phyloP scores from a whole-genome alignment of 768 basidiomycete genomes.

The Xerocomellus chrysenteron region DNA sequence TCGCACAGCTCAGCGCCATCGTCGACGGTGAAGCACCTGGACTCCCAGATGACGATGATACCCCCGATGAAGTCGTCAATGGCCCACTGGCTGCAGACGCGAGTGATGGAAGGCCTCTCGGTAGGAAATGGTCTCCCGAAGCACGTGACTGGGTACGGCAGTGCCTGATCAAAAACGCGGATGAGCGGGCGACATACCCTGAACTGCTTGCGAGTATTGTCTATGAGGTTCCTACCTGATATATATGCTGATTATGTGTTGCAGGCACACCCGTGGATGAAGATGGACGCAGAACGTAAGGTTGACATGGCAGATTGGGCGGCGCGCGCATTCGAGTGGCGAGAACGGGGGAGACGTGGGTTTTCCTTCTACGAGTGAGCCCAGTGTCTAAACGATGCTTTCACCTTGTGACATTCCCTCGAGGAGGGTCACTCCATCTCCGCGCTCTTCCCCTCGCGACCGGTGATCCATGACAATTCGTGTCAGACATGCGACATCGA shows the following conservation, averaged over 20 bases:
- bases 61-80: constrained; percentile 11
- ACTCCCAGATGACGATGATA: constrained; percentile 59
- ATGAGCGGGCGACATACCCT: constrained; percentile 76
- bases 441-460: constrained; percentile 24
- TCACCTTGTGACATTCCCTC: constrained; percentile 9
- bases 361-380: constrained; percentile 25
- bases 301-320: constrained; percentile 92
- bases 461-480: constrained; percentile 13
- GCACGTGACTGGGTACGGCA: constrained; percentile 81
- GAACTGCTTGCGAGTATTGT: constrained; percentile 64
- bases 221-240: not conserved
- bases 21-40: constrained; percentile 92
- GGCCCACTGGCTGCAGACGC: constrained; percentile 4
- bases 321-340: constrained; percentile 44
- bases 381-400: not conserved
- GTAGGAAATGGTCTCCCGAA: constrained; percentile 34
- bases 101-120: constrained; percentile 6
- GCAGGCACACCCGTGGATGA: constrained; percentile 79
- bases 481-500: constrained; percentile 1
- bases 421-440: constrained; percentile 22
- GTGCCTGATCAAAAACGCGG: constrained; percentile 82
- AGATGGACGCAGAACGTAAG: constrained; percentile 51
- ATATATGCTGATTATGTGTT: not conserved
- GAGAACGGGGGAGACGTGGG: constrained; percentile 27
- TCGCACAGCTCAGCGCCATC: constrained; percentile 95